These are phyloP conservation scores for Venturia effusa DNA, from an alignment of 2,329 filamentous ascomycete species.

Conservation along the genomic window DNA sequence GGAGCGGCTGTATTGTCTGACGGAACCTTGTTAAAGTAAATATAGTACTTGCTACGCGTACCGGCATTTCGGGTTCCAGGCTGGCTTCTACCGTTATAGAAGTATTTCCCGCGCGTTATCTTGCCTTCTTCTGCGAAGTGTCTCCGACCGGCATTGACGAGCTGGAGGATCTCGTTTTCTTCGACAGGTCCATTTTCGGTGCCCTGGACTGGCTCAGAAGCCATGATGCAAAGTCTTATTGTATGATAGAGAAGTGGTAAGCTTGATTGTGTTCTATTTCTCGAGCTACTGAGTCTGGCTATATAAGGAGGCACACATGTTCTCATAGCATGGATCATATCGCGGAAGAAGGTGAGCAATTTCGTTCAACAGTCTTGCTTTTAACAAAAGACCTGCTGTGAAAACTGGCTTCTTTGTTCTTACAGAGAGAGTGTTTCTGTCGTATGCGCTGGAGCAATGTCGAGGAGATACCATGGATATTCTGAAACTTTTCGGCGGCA, in stretches of 20 bases:
- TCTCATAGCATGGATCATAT: too few species aligned
- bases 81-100: background rate
- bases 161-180: background rate
- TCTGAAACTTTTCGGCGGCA: too few species aligned
- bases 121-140: background rate
- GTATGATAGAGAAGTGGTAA: background rate
- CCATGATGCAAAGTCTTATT: background rate
- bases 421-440: too few species aligned
- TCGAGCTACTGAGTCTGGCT: too few species aligned
- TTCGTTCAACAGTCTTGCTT: too few species aligned
- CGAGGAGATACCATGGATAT: too few species aligned
- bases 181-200: background rate
- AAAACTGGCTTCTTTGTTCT: too few species aligned
- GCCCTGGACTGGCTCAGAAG: background rate
- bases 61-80: background rate
- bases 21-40: background rate
- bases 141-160: background rate
- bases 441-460: too few species aligned
- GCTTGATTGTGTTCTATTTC: background rate
- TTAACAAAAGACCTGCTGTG: too few species aligned
- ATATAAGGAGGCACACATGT: too few species aligned
- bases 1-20: background rate
- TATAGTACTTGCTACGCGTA: background rate
- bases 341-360: too few species aligned
- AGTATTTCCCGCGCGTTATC: background rate